These are phyloP conservation scores for Amaranthus cruentus DNA, from an alignment of 148 eudicot species.

Conservation along the genomic window DNA sequence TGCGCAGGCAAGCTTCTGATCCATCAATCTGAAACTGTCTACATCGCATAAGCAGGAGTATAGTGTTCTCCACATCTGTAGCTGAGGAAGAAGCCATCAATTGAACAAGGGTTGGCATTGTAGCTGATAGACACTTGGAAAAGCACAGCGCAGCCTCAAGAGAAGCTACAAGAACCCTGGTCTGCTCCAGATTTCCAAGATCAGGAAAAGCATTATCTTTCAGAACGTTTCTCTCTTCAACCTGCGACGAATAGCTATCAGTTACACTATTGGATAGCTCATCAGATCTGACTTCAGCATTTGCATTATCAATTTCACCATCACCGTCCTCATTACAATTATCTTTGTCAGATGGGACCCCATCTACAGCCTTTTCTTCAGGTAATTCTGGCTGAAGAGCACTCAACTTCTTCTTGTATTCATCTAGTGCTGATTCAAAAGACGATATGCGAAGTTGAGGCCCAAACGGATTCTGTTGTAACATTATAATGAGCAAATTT, in stretches of 20 bases:
- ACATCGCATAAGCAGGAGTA: conserved; percentile 89
- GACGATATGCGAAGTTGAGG: conserved; percentile 86
- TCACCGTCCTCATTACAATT: conserved; percentile 49
- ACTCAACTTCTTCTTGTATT: conserved; percentile 72
- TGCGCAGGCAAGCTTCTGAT: conserved; percentile 82
- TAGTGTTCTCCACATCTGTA: conserved; percentile 86
- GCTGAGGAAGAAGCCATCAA: conserved; percentile 97
- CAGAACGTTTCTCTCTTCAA: conserved; percentile 35
- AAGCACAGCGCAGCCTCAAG: conserved; percentile 88
- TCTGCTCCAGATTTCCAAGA: conserved; percentile 92
- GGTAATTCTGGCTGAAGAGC: conserved; percentile 60
- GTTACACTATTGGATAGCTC: conserved; percentile 61
- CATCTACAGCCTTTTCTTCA: conserved; percentile 38
- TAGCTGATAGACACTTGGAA: conserved; percentile 71
- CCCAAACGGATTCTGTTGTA: conserved; percentile 97
- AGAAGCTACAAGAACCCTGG: conserved; percentile 88
- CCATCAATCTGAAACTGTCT: conserved; percentile 94
- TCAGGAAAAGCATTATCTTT: conserved; percentile 70
- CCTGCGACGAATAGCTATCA: conserved; percentile 65
- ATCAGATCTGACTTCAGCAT: conserved; percentile 26
- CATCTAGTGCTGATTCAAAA: conserved; percentile 81
- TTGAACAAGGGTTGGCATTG: conserved; percentile 88
- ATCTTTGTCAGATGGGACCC: conserved; percentile 35
- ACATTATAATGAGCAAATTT: conserved; percentile 79
- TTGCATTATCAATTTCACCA: conserved; percentile 48